A percentile compares a stretch with the other conserved stretches of the same genome.
Evolutionary conservation across 805 yeast species (phyloP).

Genomic region (Phaffomyces opuntiae): DNA sequence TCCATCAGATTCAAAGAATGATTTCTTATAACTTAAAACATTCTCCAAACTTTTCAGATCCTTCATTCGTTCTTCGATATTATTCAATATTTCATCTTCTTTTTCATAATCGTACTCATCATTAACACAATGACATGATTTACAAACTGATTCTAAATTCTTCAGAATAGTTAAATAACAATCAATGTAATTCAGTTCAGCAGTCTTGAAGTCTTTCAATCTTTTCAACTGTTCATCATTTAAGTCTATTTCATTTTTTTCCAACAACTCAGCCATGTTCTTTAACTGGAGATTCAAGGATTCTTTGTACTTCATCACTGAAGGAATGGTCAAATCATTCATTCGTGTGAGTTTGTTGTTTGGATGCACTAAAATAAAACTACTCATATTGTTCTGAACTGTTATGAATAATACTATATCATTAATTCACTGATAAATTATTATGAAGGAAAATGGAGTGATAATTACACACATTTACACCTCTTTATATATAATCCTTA

Average conservation of each 20-base stretch:
- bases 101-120: constrained; percentile 20
- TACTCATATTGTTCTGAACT: not conserved
- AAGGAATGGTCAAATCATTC: constrained; percentile 18
- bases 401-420: not conserved
- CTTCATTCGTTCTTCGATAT: constrained; percentile 16
- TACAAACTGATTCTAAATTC: constrained; percentile 14
- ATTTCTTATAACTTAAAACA: constrained; percentile 6
- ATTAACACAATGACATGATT: constrained; percentile 5
- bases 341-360: constrained; percentile 18
- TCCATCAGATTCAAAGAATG: constrained; percentile 11
- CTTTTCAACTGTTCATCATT: constrained; percentile 3
- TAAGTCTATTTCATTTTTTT: not conserved
- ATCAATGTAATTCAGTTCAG: constrained; percentile 15
- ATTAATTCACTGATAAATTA: too few species aligned
- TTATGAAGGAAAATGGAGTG: too few species aligned
- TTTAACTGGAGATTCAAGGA: constrained; percentile 10
- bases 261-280: not conserved
- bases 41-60: constrained; percentile 18
- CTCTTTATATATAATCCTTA: too few species aligned
- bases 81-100: constrained; percentile 20
- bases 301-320: constrained; percentile 10
- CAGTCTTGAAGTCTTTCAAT: constrained; percentile 6
- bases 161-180: constrained; percentile 16
- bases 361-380: constrained; percentile 17
- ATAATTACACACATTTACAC: too few species aligned